Conservation (phyloP, 1,139 yeast species). For the Kodamaea derodonti region DNA sequence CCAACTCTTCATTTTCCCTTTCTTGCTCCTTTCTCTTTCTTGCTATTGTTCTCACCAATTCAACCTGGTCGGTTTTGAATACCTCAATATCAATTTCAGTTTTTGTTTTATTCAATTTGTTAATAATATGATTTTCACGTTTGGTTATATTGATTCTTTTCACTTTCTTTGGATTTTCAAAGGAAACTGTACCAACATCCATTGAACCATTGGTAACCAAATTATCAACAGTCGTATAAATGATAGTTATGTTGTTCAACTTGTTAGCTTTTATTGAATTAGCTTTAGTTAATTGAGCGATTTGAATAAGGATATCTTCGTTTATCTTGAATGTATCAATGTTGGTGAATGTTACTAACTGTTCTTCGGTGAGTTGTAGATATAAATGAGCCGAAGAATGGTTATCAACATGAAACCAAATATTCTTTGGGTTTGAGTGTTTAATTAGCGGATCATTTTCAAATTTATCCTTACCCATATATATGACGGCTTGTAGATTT, state of each 20-base stretch:
- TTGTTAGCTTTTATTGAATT: slow-evolving; percentile 80
- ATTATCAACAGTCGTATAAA: slow-evolving; percentile 77
- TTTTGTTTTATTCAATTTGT: slow-evolving; percentile 65
- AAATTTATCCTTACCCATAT: slow-evolving; percentile 73
- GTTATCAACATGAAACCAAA: slow-evolving; percentile 86
- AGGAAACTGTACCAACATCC: slow-evolving; percentile 85
- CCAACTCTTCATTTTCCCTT: slow-evolving; percentile 22
- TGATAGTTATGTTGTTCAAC: slow-evolving; percentile 61
- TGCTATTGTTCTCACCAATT: slow-evolving; percentile 30
- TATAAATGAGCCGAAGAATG: slow-evolving; percentile 82
- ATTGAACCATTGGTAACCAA: slow-evolving; percentile 66
- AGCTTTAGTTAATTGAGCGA: slow-evolving; percentile 77
- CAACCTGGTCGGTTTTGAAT: slow-evolving; percentile 45
- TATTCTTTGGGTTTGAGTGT: slow-evolving; percentile 63
- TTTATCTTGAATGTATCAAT: slow-evolving; percentile 45
- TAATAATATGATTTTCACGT: slow-evolving; percentile 61
- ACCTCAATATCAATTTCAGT: slow-evolving; percentile 44
- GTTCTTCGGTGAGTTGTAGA: slow-evolving; percentile 49
- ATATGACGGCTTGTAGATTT: slow-evolving; percentile 34
- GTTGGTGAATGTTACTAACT: slow-evolving; percentile 19
- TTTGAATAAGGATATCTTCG: slow-evolving; percentile 48
- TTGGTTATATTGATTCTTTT: slow-evolving; percentile 52
- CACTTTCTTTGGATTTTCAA: slow-evolving; percentile 53
- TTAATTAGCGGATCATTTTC: slow-evolving; percentile 75
- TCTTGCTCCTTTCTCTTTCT: slow-evolving; percentile 33